Evolutionary conservation across 192 early-diverging fungal genomes (phyloP).

Genomic region (Podochytrium sp.): DNA sequence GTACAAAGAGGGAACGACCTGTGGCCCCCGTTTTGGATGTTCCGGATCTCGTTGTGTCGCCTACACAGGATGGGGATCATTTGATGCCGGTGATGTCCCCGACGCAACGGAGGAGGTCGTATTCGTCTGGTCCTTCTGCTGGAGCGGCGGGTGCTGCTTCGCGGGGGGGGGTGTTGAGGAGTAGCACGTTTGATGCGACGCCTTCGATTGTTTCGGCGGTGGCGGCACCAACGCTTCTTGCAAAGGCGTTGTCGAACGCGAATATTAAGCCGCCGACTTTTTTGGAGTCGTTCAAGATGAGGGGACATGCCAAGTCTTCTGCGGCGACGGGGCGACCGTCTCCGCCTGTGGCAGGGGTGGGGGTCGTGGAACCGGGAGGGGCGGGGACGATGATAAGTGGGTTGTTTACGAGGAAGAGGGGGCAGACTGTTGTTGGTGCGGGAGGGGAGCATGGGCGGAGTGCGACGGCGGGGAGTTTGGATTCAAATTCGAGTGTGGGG

Average conservation of each 20-base stretch:
- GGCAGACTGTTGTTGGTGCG: slow-evolving; percentile 4
- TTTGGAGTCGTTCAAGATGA: neutral
- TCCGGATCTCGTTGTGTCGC: slow-evolving; percentile 7
- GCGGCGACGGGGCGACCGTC: neutral
- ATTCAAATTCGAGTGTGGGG: neutral
- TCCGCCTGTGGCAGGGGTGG: neutral
- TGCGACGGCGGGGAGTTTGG: neutral
- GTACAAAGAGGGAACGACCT: neutral
- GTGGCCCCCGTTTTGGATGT: neutral
- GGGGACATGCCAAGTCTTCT: neutral
- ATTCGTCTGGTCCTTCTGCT: slow-evolving; percentile 16
- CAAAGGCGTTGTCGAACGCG: neutral
- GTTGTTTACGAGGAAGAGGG: slow-evolving; percentile 6
- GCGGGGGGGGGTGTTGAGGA: neutral
- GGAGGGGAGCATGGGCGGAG: neutral
- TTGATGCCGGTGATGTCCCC: neutral
- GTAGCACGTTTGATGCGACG: neutral
- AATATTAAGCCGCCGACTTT: neutral
- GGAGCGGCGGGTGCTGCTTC: neutral
- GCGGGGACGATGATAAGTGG: neutral
- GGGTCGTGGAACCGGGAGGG: neutral
- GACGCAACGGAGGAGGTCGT: slow-evolving; percentile 2
- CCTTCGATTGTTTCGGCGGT: neutral
- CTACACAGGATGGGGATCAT: neutral
- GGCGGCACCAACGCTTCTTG: neutral